A percentile compares a stretch with the other conserved stretches of the same genome.
phyloP scores from a whole-genome alignment of 2,329 filamentous ascomycete genomes.

The Diaporthe velutina region DNA sequence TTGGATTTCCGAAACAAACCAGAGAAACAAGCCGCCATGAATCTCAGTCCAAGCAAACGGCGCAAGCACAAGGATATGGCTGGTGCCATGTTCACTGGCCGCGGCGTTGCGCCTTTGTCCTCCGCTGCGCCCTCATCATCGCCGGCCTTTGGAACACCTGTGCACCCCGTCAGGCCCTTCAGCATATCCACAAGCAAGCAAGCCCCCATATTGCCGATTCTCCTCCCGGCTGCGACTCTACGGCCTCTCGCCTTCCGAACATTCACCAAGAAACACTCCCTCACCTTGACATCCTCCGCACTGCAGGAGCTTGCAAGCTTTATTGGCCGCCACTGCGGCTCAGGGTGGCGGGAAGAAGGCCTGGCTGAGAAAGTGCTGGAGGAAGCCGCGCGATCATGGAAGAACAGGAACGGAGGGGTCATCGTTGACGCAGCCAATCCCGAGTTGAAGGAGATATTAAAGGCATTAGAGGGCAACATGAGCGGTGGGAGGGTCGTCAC shows the following conservation, averaged over 20 bases:
- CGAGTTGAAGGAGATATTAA: conserved; percentile 85
- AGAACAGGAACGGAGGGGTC: conserved; percentile 86
- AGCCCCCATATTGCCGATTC: conserved; percentile 83
- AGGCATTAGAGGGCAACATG: conserved; percentile 89
- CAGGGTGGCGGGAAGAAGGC: conserved; percentile 96
- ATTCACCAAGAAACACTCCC: conserved; percentile 96
- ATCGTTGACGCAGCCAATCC: conserved; percentile 88
- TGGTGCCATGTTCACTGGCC: conserved; percentile 40
- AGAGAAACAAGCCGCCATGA: conserved; percentile 38
- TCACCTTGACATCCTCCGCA: conserved; percentile 90
- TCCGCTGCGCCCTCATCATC: conserved; percentile 88
- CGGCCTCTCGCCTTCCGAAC: conserved; percentile 93
- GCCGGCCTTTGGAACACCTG: conserved; percentile 89
- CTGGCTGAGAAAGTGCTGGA: conserved; percentile 93
- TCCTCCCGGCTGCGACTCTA: conserved; percentile 87
- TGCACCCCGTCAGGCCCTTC: conserved; percentile 80
- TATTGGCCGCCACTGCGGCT: conserved; percentile 93
- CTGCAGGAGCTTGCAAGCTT: conserved; percentile 88
- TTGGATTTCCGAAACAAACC: conserved; percentile 10
- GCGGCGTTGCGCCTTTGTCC: conserved; percentile 45
- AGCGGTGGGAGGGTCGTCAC: conserved; percentile 79
- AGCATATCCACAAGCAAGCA: conserved; percentile 61
- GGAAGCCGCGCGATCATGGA: conserved; percentile 92
- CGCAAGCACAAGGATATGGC: conserved; percentile 41
- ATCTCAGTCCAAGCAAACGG: conserved; percentile 44